Evolutionary conservation across 2,329 filamentous ascomycete genomes (phyloP).

Genomic region (Fusarium sp.): DNA sequence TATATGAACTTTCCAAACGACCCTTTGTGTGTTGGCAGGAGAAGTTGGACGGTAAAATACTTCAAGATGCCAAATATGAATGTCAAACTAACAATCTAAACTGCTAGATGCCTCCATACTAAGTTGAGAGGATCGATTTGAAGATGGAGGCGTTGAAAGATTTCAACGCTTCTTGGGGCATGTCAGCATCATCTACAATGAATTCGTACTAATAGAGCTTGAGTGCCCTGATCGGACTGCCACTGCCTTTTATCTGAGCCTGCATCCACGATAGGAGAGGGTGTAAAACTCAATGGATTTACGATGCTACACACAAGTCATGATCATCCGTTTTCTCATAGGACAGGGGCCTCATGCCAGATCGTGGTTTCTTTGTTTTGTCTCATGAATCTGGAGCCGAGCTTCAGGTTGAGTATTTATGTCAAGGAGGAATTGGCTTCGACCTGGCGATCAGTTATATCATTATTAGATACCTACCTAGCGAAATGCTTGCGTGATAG

Average conservation of each 20-base stretch:
- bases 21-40: background rate
- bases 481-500: background rate
- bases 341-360: conserved; percentile 14
- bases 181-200: background rate
- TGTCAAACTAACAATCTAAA: background rate
- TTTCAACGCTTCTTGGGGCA: background rate
- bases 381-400: conserved; percentile 20
- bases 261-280: background rate
- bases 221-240: background rate
- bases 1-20: no score
- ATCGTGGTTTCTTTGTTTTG: background rate
- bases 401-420: background rate
- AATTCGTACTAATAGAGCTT: background rate
- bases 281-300: background rate
- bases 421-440: background rate
- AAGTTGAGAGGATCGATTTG: no score
- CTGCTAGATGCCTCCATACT: background rate
- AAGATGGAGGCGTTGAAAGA: background rate
- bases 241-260: background rate
- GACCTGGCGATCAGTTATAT: background rate
- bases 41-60: background rate
- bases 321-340: conserved; percentile 23
- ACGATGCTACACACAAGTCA: conserved; percentile 9
- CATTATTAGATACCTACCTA: background rate
- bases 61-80: background rate